A percentile compares a stretch with the other conserved stretches of the same genome.
Evolutionary conservation across 768 basidiomycete species (phyloP).

Genomic region (Cyathus striatus): DNA sequence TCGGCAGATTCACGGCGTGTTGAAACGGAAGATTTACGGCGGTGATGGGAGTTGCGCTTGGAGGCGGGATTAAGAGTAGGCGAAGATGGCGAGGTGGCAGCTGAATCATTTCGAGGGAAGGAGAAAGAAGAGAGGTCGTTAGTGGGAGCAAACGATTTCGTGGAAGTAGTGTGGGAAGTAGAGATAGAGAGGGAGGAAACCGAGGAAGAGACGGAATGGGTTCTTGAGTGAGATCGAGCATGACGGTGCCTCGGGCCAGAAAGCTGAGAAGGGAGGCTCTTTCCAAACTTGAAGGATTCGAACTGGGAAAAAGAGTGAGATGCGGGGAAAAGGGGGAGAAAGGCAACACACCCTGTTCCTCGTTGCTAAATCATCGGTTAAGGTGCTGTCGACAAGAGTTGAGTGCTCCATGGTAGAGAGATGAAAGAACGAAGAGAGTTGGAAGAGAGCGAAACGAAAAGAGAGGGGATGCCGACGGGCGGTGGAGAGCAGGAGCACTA

Average conservation of each 20-base stretch:
- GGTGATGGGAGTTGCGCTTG: slow-evolving; percentile 78
- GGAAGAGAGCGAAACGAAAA: slow-evolving; percentile 29
- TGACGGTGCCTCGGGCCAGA: slow-evolving; percentile 42
- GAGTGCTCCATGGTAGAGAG: slow-evolving; percentile 16
- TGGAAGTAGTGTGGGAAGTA: slow-evolving; percentile 26
- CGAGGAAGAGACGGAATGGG: slow-evolving; percentile 48
- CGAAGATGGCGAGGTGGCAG: slow-evolving; percentile 5
- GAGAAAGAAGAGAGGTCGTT: slow-evolving; percentile 28
- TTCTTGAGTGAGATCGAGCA: slow-evolving; percentile 70
- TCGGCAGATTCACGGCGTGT: slow-evolving; percentile 89
- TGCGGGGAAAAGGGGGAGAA: neutral
- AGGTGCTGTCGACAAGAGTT: slow-evolving; percentile 11
- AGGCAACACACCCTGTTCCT: slow-evolving; percentile 32
- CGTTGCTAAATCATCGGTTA: slow-evolving; percentile 30
- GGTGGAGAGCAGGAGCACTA: slow-evolving; percentile 14
- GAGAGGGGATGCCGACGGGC: slow-evolving; percentile 29
- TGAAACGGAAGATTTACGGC: slow-evolving; percentile 82
- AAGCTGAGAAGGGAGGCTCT: slow-evolving; percentile 32
- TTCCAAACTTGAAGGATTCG: slow-evolving; percentile 69
- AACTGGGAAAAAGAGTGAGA: slow-evolving; percentile 37
- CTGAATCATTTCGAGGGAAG: slow-evolving; percentile 7
- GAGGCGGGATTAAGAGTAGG: slow-evolving; percentile 25
- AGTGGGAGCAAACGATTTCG: slow-evolving; percentile 29
- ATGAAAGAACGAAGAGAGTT: slow-evolving; percentile 26
- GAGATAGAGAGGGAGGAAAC: slow-evolving; percentile 37